Evolutionary conservation across 2,329 filamentous ascomycete genomes (phyloP).

Genomic region (Coleophoma cylindrospora): DNA sequence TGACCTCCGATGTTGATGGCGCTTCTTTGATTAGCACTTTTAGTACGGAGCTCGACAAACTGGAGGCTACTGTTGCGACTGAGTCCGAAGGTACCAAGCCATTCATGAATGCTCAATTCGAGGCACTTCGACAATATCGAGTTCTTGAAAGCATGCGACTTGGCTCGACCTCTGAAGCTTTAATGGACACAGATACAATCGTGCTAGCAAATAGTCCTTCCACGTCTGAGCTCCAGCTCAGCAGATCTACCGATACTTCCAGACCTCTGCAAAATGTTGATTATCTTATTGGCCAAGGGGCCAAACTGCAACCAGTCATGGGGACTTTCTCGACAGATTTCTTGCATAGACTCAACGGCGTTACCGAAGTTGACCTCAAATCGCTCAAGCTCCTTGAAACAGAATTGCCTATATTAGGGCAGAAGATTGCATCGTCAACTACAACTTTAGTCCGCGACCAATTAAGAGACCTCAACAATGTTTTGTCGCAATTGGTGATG

Average conservation of each 20-base stretch:
- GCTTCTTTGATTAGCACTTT: conserved; percentile 40
- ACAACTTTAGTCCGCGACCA: conserved; percentile 36
- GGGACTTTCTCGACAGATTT: conserved; percentile 45
- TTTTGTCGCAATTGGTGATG: conserved; percentile 15
- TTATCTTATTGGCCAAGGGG: conserved; percentile 23
- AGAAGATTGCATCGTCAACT: conserved; percentile 30
- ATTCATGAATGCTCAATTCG: conserved; percentile 51
- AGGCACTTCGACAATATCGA: conserved; percentile 45
- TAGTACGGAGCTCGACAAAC: conserved; percentile 42
- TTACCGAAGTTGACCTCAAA: conserved; percentile 50
- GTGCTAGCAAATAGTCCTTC: conserved; percentile 25
- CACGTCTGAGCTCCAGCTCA: conserved; percentile 20
- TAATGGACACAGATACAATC: conserved; percentile 14
- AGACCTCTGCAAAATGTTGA: conserved; percentile 19
- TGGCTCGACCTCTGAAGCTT: not conserved
- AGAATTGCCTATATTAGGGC: conserved; percentile 58
- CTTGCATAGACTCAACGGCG: conserved; percentile 46
- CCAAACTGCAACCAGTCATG: conserved; percentile 37
- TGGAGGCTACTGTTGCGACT: conserved; percentile 41
- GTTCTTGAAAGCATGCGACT: conserved; percentile 12
- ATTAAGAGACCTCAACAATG: conserved; percentile 37
- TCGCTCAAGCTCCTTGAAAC: conserved; percentile 59
- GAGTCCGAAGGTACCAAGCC: conserved; percentile 37
- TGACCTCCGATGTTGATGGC: conserved; percentile 31
- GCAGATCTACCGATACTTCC: conserved; percentile 16